Conservation (phyloP, 1,139 yeast genomes). For the Pichia sp. region DNA sequence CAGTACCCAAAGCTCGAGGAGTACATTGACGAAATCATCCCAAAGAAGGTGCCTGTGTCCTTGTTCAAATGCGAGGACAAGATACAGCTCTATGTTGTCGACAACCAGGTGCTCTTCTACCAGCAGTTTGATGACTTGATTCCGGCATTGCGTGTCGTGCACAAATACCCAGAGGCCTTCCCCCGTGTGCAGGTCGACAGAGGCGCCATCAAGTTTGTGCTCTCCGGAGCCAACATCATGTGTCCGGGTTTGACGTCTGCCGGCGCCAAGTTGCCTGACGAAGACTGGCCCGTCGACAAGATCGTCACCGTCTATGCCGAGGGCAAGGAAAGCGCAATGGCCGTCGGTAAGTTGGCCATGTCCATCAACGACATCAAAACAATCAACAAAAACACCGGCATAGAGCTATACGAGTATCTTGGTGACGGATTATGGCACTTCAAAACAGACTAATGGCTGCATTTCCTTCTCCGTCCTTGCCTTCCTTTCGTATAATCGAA, state of each 20-base stretch:
- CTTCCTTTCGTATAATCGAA: no score
- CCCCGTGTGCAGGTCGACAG: slow-evolving; percentile 90
- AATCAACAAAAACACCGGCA: slow-evolving; percentile 84
- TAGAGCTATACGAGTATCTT: slow-evolving; percentile 76
- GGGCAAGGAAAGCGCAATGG: slow-evolving; percentile 88
- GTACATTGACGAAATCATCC: slow-evolving; percentile 75
- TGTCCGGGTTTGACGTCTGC: slow-evolving; percentile 94
- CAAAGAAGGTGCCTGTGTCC: slow-evolving; percentile 85
- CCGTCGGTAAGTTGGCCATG: slow-evolving; percentile 83
- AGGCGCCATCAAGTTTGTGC: slow-evolving; percentile 92
- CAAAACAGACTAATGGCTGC: slow-evolving; percentile 19
- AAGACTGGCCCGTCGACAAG: slow-evolving; percentile 56
- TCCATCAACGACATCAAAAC: slow-evolving; percentile 84
- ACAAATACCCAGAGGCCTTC: slow-evolving; percentile 75
- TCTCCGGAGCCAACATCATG: slow-evolving; percentile 95
- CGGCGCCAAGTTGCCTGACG: slow-evolving; percentile 82
- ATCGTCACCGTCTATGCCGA: slow-evolving; percentile 85
- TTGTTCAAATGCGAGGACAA: slow-evolving; percentile 86
- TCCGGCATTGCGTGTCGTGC: slow-evolving; percentile 75
- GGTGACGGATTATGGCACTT: slow-evolving; percentile 89
- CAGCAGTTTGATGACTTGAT: slow-evolving; percentile 83
- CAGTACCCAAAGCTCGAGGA: slow-evolving; percentile 73
- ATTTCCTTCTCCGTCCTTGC: no score
- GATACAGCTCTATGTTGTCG: slow-evolving; percentile 71
- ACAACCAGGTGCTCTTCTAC: slow-evolving; percentile 68